Conservation (phyloP, 2,329 filamentous ascomycete genomes). For the Alternaria sp. region DNA sequence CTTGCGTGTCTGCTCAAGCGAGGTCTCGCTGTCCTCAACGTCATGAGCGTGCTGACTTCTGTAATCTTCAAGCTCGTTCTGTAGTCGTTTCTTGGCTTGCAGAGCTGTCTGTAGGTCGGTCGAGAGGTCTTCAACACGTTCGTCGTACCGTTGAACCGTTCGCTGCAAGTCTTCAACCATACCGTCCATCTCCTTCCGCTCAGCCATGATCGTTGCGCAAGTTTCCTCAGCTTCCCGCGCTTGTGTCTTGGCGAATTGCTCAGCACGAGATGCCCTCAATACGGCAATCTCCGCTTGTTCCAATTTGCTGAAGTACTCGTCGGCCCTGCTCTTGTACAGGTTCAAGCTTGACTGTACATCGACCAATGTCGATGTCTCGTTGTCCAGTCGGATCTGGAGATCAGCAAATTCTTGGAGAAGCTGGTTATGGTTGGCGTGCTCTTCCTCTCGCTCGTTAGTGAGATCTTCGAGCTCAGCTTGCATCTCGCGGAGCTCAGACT, state of each 20-base stretch:
- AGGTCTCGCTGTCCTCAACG: conserved; percentile 94
- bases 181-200: conserved; percentile 87
- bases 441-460: conserved; percentile 79
- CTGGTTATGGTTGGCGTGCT: conserved; percentile 84
- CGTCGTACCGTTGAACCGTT: conserved; percentile 87
- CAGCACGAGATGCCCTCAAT: conserved; percentile 86
- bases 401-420: conserved; percentile 92
- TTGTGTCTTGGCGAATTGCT: conserved; percentile 92
- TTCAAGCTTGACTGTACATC: conserved; percentile 85
- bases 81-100: conserved; percentile 90
- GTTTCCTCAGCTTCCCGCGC: conserved; percentile 90
- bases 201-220: conserved; percentile 87
- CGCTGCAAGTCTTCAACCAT: conserved; percentile 88
- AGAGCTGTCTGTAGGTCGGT: conserved; percentile 85
- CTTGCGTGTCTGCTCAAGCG: conserved; percentile 94
- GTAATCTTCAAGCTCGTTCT: conserved; percentile 98
- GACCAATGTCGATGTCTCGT: conserved; percentile 81
- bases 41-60: conserved; percentile 93
- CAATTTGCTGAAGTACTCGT: conserved; percentile 96
- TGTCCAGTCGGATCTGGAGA: conserved; percentile 89
- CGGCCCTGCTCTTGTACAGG: conserved; percentile 88
- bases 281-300: conserved; percentile 97
- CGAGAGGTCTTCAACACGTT: conserved; percentile 87
- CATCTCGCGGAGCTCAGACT: conserved; percentile 85
- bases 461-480: conserved; percentile 85